Percentiles rank a stretch among this genome's conserved stretches.
phyloP scores from a whole-genome alignment of 2,329 filamentous ascomycete species.

The Trichoderma sp. region DNA sequence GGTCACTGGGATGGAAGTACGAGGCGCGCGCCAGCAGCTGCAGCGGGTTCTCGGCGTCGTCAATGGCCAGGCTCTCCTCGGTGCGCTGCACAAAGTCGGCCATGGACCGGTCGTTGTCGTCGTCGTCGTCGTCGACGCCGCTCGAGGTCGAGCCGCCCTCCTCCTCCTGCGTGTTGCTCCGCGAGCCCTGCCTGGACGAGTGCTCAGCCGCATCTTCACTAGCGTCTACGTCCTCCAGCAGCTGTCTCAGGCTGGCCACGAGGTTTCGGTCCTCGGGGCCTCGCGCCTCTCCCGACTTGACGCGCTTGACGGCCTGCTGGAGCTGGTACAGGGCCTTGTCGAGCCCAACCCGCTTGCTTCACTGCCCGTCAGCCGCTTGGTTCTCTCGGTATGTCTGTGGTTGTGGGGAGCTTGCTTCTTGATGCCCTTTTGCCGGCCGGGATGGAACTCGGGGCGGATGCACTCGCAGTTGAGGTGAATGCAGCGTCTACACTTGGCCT shows the following conservation, averaged over 20 bases:
- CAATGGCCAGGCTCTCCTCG: slow-evolving; percentile 57
- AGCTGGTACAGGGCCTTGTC: slow-evolving; percentile 74
- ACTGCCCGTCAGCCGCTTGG: not conserved
- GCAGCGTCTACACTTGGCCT: slow-evolving; percentile 59
- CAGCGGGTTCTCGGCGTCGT: slow-evolving; percentile 72
- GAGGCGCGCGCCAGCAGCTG: slow-evolving; percentile 71
- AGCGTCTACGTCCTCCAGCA: slow-evolving; percentile 34
- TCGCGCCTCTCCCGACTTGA: slow-evolving; percentile 43
- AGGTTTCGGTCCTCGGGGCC: slow-evolving; percentile 45
- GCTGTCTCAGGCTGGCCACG: slow-evolving; percentile 41
- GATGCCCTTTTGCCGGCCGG: slow-evolving; percentile 70
- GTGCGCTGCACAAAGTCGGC: slow-evolving; percentile 30
- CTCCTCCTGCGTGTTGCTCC: slow-evolving; percentile 32
- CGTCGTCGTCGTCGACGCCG: slow-evolving; percentile 33
- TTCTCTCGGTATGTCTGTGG: not conserved
- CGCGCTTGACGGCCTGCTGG: slow-evolving; percentile 63
- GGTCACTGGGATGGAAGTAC: slow-evolving; percentile 54
- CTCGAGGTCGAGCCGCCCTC: slow-evolving; percentile 33
- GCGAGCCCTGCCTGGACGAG: slow-evolving; percentile 29
- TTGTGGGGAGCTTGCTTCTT: slow-evolving; percentile 59
- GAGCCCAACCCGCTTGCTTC: slow-evolving; percentile 68
- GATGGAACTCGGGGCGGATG: slow-evolving; percentile 67
- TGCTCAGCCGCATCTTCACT: slow-evolving; percentile 24
- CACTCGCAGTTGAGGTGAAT: slow-evolving; percentile 57
- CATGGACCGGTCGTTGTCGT: slow-evolving; percentile 30